Evolutionary conservation across 768 basidiomycete species (phyloP), one percentile per base, ranked within the genome.

Genomic region (Hygrophoropsis aurantiaca): DNA sequence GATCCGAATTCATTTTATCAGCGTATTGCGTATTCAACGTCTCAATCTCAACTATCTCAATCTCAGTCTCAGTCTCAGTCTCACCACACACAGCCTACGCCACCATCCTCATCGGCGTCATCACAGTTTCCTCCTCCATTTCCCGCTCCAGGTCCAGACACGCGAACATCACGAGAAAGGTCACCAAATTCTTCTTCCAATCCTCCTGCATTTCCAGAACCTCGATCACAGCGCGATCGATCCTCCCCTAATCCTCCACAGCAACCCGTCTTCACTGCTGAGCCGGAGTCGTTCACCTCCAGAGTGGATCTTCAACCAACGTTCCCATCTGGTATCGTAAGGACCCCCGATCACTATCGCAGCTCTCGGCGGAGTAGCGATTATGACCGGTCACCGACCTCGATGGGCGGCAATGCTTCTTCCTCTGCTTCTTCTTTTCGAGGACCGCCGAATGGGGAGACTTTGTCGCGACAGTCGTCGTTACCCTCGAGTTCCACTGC

Each of bases 241-340:
- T 18, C 18, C n/a, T n/a, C n/a, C 18, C 51, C 11, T 41, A 32
- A 8, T 16, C 19, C 37, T 26, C 16, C 27, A 16, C 35, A 35
- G 16, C 41, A 51, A 18, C 11, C 48, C 11, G 0, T 43, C 19
- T 51, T 61, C 42, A 56, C 56, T 9, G 54, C 55, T 26, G 60
- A 67, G 42, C 65, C 64, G 1, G 75, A 79, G 45, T 70, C 72
- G 3, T 86, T 75, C 55, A 84, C 77, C 0, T 59, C 77, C 5
- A 70, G 68, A 46, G 67, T 60, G 16, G 76, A 80, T 11, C 76
- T 87, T 15, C 78, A 81, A 36, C 72, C 84, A 1, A 87, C 87
- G 1, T 90, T 88, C 55, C 82, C 83, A 2, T 57, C 78, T n/a
- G 79, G 70, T 45, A 83, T 87, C 60, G 71, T 88, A 25, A 82